Base-by-base conservation (phyloP, 345 rosid species). In the Balakata baccata region DNA sequence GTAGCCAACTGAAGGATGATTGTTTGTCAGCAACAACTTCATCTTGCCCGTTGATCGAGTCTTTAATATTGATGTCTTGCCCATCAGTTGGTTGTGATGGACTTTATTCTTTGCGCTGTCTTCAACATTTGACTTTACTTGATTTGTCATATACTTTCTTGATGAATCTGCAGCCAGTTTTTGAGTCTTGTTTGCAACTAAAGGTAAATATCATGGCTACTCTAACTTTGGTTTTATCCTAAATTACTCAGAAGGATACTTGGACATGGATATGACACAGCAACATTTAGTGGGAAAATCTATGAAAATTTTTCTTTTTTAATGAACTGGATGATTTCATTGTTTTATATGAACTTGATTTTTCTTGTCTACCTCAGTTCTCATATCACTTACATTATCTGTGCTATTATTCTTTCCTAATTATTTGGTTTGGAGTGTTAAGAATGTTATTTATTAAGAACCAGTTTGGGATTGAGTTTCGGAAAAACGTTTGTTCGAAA, bases 71-170 rank as follows among this genome's bases (percentile, higher is more conserved):
- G 79, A 95, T 91, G 98, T 93, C 97, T 17, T 95, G 98, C 84
- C 91, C 87, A 7, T 87, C 93, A 59, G 86, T 95, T 75, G 93
- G 97, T 78, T 71, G 87, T 71, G 93, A 84, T 53, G 99, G 98
- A 66, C 92, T 91, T 74, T 85, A 83, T 73, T 86, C 98, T 72
- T 82, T 95, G 84, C 49, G 81, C 5, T 74, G 82, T 74, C 96
- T 95, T 77, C 86, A 69, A 68, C 80, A 84, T 60, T 77, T 95
- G 82, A 87, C 88, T 20, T 74, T 84, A 57, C 96, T 95, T 64
- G 99, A 92, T 88, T 81, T 95, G 71, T 95, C 99, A 3, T 88
- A 95, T 81, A 95, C 99, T 47, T 92, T 95, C 84, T 80, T 95
- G 89, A 85, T 81, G 74, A 84, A 83, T 75, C 80, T 95, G 87